These are phyloP conservation scores for Candida coleopterorum DNA, from an alignment of 805 yeast species.

Conservation along the genomic window DNA sequence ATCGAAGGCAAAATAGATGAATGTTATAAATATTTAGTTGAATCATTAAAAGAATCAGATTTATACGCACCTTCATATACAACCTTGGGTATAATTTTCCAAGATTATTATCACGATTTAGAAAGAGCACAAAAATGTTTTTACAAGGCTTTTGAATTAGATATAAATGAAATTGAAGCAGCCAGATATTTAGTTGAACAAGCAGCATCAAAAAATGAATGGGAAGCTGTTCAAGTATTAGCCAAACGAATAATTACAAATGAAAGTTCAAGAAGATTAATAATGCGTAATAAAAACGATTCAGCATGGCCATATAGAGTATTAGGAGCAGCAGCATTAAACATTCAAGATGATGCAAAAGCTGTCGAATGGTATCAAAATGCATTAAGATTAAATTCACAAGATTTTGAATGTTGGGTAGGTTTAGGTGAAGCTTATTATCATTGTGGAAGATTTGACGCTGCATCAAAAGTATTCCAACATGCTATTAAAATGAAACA, in stretches of 20 bases:
- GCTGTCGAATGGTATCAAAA: slow-evolving; percentile 89
- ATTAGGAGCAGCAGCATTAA: slow-evolving; percentile 73
- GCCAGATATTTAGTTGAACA: slow-evolving; percentile 68
- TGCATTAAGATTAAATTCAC: slow-evolving; percentile 63
- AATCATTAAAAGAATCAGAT: slow-evolving; percentile 59
- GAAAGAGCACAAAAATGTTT: slow-evolving; percentile 80
- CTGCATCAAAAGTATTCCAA: slow-evolving; percentile 77
- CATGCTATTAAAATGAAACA: slow-evolving; percentile 48
- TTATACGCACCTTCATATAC: slow-evolving; percentile 78
- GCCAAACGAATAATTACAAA: slow-evolving; percentile 62
- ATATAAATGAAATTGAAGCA: slow-evolving; percentile 68
- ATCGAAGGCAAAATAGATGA: slow-evolving; percentile 29
- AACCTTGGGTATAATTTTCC: slow-evolving; percentile 71
- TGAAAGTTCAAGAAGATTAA: slow-evolving; percentile 50
- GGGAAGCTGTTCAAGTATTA: slow-evolving; percentile 79
- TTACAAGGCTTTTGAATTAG: slow-evolving; percentile 84
- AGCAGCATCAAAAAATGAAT: slow-evolving; percentile 64
- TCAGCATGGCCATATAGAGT: slow-evolving; percentile 86
- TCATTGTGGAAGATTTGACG: slow-evolving; percentile 79
- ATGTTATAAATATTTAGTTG: slow-evolving; percentile 57
- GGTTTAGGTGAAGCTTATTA: slow-evolving; percentile 96
- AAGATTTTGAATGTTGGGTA: slow-evolving; percentile 80
- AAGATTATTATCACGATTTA: slow-evolving; percentile 51
- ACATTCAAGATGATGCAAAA: slow-evolving; percentile 62
- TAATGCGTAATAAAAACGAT: slow-evolving; percentile 28